Percentiles rank a stretch among this genome's conserved stretches.
These are phyloP conservation scores for Paxillus rubicundulus DNA, from an alignment of 768 basidiomycete species.

Conservation along the genomic window DNA sequence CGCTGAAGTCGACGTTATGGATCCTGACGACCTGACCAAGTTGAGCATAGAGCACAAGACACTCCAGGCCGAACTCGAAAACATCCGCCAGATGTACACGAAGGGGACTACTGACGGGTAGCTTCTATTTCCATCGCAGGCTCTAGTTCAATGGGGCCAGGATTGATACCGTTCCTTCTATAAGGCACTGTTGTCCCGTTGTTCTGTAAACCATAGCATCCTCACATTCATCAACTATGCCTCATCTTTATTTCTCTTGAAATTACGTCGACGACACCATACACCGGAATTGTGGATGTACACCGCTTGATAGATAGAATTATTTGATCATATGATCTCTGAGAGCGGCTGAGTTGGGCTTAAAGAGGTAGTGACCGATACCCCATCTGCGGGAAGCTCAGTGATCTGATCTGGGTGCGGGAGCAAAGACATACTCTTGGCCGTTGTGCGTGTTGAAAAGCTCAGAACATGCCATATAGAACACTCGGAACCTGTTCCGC, in stretches of 20 bases:
- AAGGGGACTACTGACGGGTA: conserved; percentile 18
- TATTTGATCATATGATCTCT: not conserved
- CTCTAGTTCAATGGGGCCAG: too few species aligned
- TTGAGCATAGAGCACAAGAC: conserved; percentile 44
- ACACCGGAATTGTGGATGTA: conserved; percentile 5
- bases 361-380: conserved; percentile 56
- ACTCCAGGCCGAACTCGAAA: conserved; percentile 52
- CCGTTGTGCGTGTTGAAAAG: conserved; percentile 61
- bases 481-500: conserved; percentile 55
- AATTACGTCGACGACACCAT: not conserved
- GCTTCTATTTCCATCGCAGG: not conserved
- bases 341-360: conserved; percentile 19
- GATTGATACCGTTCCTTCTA: not conserved
- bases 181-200: not conserved
- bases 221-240: not conserved
- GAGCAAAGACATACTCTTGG: conserved; percentile 49
- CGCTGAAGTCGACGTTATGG: conserved; percentile 52
- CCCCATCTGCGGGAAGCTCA: conserved; percentile 44
- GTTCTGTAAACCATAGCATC: not conserved
- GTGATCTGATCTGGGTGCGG: conserved; percentile 5
- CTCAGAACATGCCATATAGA: conserved; percentile 71
- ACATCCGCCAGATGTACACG: conserved; percentile 42
- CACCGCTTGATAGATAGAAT: conserved; percentile 2
- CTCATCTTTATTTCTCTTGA: not conserved
- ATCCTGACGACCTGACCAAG: conserved; percentile 48